Percentiles rank a stretch among this genome's conserved stretches.
phyloP scores from a whole-genome alignment of 176 grass and related monocot species.

The Avena insularis region DNA sequence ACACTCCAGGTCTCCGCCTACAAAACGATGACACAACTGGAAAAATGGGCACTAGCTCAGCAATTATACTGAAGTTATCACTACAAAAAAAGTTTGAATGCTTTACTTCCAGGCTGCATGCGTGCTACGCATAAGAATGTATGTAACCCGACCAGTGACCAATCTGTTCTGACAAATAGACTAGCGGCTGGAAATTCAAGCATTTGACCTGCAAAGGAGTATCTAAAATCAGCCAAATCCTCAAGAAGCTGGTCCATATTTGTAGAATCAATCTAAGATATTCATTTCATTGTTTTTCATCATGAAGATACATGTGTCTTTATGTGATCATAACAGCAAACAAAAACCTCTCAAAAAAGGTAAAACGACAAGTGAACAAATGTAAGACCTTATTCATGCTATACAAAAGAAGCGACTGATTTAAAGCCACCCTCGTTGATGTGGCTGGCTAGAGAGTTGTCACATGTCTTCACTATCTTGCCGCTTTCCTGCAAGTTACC shows the following conservation, averaged over 20 bases:
- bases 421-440: conserved; percentile 80
- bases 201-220: background rate
- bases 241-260: conserved; percentile 20
- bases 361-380: no score
- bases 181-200: conserved; percentile 19
- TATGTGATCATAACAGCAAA: background rate
- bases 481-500: conserved; percentile 65
- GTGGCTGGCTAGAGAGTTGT: conserved; percentile 69
- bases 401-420: conserved; percentile 29
- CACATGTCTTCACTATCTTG: conserved; percentile 91
- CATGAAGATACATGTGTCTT: conserved; percentile 5
- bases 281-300: conserved; percentile 21
- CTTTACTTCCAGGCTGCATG: conserved; percentile 24
- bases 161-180: background rate
- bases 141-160: conserved; percentile 18
- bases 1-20: no score
- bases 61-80: conserved; percentile 6
- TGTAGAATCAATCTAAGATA: background rate
- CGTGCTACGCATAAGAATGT: conserved; percentile 14
- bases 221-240: conserved; percentile 32
- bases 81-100: background rate
- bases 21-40: background rate
- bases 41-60: conserved; percentile 24
- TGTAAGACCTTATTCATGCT: no score
- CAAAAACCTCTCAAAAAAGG: background rate